Conservation (phyloP, 305 asterid species). For the Lippia alba region DNA sequence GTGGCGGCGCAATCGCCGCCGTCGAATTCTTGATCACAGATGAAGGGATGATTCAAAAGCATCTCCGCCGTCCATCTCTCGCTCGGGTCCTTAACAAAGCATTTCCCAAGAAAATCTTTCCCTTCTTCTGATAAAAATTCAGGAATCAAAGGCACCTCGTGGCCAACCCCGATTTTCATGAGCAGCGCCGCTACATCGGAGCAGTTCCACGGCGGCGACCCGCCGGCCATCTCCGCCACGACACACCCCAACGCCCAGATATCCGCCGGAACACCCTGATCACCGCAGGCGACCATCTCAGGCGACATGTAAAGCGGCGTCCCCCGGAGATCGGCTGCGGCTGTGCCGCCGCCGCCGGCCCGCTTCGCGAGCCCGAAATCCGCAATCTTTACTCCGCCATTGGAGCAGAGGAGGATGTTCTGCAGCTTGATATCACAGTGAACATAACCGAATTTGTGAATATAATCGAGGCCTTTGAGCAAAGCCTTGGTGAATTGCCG, state of each 20-base stretch:
- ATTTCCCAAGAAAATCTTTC: conserved; percentile 59
- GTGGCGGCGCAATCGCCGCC: conserved; percentile 24
- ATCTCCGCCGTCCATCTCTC: conserved; percentile 93
- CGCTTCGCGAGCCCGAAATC: conserved; percentile 76
- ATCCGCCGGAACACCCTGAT: conserved; percentile 59
- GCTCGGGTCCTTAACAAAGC: conserved; percentile 62
- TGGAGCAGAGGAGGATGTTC: conserved; percentile 51
- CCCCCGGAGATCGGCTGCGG: conserved; percentile 42
- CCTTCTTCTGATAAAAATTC: conserved; percentile 58
- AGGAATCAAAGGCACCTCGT: conserved; percentile 66
- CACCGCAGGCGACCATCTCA: conserved; percentile 51
- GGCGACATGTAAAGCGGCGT: conserved; percentile 83
- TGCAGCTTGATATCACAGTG: conserved; percentile 79
- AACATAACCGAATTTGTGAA: conserved; percentile 62
- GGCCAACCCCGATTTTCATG: conserved; percentile 72
- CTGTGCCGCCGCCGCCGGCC: background rate
- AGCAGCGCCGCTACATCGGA: conserved; percentile 59
- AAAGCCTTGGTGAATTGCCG: conserved; percentile 49
- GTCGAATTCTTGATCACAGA: conserved; percentile 31
- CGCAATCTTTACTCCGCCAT: conserved; percentile 55
- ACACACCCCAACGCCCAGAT: conserved; percentile 69
- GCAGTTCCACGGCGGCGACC: conserved; percentile 55
- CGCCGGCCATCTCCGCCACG: conserved; percentile 59
- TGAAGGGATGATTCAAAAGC: conserved; percentile 78
- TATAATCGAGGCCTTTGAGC: conserved; percentile 51